A percentile compares a stretch with the other conserved stretches of the same genome.
Evolutionary conservation across 305 asterid genomes (phyloP).

Genomic region (Solanum aculeatissimum): DNA sequence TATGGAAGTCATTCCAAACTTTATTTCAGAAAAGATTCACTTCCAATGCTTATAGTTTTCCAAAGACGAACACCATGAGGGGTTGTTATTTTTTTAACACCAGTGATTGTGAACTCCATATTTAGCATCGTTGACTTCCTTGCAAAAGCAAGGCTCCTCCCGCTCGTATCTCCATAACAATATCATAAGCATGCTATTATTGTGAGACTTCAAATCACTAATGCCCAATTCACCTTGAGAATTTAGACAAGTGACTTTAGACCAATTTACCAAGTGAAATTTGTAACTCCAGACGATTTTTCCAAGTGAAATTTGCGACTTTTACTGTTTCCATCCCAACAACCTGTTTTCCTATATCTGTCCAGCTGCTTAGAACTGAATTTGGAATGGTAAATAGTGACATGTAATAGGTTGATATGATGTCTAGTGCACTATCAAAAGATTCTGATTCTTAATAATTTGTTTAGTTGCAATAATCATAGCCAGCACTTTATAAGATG

Average conservation of each 20-base stretch:
- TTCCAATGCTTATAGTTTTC: not conserved
- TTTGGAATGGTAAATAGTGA: not conserved
- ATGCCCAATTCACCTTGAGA: not conserved
- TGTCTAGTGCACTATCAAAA: not conserved
- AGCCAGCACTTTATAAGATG: not conserved
- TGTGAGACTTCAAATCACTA: not conserved
- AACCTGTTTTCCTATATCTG: not conserved
- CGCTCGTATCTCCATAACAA: not conserved
- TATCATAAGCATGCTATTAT: not conserved
- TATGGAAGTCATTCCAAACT: not conserved
- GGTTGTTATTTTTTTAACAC: not conserved
- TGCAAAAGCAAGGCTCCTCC: not conserved
- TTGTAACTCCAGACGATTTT: not conserved
- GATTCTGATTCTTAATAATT: not conserved
- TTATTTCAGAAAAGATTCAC: not conserved
- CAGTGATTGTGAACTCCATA: not conserved
- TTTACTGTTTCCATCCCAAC: not conserved
- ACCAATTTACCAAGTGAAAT: not conserved
- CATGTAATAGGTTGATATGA: not conserved
- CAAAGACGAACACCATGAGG: not conserved
- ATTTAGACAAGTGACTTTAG: not conserved
- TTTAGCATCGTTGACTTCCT: not conserved
- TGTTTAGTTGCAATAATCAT: not conserved
- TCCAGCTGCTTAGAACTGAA: not conserved
- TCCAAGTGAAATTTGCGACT: not conserved